Percentiles rank a stretch among this genome's conserved stretches.
Evolutionary conservation across 306 rosid species (phyloP).

Genomic region (Cyamopsis tetragonoloba): DNA sequence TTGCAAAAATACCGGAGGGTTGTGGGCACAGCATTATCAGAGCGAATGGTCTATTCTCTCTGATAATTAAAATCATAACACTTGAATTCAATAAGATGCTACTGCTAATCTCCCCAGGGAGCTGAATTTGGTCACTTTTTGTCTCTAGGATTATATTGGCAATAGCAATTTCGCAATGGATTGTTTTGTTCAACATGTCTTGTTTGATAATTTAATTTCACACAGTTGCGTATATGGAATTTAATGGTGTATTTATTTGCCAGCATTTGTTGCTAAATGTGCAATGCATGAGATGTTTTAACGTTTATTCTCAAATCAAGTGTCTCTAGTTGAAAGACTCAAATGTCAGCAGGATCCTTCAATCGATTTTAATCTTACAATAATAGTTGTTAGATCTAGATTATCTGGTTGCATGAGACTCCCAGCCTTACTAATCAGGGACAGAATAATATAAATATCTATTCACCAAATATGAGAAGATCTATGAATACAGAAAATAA

Average conservation of each 20-base stretch:
- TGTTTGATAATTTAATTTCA: slow-evolving; percentile 8
- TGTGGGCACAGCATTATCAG: slow-evolving; percentile 66
- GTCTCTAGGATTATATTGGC: slow-evolving; percentile 5
- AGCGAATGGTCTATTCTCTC: slow-evolving; percentile 60
- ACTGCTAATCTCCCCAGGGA: not conserved
- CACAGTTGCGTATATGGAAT: slow-evolving; percentile 1
- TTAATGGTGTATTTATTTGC: slow-evolving; percentile 5
- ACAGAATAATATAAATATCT: too few species aligned
- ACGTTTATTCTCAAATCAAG: not conserved
- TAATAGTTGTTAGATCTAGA: too few species aligned
- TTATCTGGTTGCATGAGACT: too few species aligned
- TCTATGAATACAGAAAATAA: too few species aligned
- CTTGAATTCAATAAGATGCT: slow-evolving; percentile 16
- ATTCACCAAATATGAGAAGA: too few species aligned
- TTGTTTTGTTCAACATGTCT: not conserved
- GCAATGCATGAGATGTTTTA: not conserved
- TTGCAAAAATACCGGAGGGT: slow-evolving; percentile 58
- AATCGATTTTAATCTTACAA: too few species aligned
- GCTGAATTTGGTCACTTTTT: slow-evolving; percentile 12
- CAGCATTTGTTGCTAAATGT: not conserved
- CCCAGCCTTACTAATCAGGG: too few species aligned
- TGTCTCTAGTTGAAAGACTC: not conserved
- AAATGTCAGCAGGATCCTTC: not conserved
- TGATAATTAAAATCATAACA: slow-evolving; percentile 26
- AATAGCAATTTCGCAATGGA: slow-evolving; percentile 6